Percentiles rank a stretch among this genome's conserved stretches.
phyloP scores from a whole-genome alignment of 768 basidiomycete genomes.

The Tylopilus cervinicoccineus region DNA sequence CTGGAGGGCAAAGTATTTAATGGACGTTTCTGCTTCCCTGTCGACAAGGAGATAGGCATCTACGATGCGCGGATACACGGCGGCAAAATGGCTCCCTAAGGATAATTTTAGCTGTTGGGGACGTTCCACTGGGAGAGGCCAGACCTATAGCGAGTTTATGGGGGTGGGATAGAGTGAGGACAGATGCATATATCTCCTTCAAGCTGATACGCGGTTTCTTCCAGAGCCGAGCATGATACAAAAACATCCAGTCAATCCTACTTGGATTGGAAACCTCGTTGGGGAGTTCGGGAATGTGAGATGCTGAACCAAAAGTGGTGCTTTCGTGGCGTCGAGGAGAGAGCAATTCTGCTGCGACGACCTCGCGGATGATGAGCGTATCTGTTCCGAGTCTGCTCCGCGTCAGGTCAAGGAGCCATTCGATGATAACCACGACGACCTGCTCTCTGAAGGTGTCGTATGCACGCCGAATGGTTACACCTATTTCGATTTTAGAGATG shows the following conservation, averaged over 20 bases:
- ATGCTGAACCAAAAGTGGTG: constrained; percentile 39
- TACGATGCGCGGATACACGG: constrained; percentile 81
- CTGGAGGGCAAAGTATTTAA: constrained; percentile 90
- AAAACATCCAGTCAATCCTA: constrained; percentile 68
- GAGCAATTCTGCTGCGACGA: constrained; percentile 68
- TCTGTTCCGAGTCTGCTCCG: constrained; percentile 67
- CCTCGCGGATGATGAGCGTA: constrained; percentile 62
- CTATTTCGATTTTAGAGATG: constrained; percentile 85
- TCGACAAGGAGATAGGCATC: constrained; percentile 91
- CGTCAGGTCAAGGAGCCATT: constrained; percentile 82
- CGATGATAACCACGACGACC: constrained; percentile 75
- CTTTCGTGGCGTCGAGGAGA: constrained; percentile 54
- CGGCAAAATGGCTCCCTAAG: constrained; percentile 77
- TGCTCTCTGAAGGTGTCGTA: constrained; percentile 90
- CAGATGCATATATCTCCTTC: constrained; percentile 78
- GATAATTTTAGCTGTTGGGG: constrained; percentile 1
- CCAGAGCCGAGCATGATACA: constrained; percentile 84
- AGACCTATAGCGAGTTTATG: constrained; percentile 78
- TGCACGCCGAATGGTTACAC: constrained; percentile 82
- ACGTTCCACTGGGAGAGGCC: constrained; percentile 7
- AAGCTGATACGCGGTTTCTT: constrained; percentile 75
- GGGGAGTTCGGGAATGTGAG: constrained; percentile 35
- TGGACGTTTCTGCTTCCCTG: constrained; percentile 90
- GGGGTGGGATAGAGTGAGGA: constrained; percentile 65
- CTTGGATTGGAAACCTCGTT: constrained; percentile 47